Percentiles rank a stretch among this genome's conserved stretches.
These are phyloP conservation scores for Microbotryomycetes sp. DNA, from an alignment of 1,284 basidiomycete genomes.

Conservation along the genomic window DNA sequence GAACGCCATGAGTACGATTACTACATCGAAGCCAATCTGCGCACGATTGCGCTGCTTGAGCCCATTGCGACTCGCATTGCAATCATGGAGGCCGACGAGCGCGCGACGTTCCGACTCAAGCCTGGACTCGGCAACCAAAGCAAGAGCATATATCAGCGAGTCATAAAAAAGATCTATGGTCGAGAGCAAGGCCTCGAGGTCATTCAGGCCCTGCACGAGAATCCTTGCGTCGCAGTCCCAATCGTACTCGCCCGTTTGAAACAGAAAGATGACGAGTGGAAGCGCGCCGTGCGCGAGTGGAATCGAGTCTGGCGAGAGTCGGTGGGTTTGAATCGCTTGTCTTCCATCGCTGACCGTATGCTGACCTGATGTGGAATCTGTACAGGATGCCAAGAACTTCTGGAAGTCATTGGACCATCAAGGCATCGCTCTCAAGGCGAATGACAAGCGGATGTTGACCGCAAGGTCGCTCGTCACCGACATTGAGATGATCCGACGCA, in stretches of 20 bases:
- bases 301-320: constrained; percentile 89
- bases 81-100: constrained; percentile 83
- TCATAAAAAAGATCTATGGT: constrained; percentile 93
- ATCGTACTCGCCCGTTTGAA: constrained; percentile 86
- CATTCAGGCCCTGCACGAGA: constrained; percentile 85
- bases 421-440: constrained; percentile 86
- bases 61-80: constrained; percentile 80
- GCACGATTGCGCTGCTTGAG: constrained; percentile 88
- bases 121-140: constrained; percentile 82
- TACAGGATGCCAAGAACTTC: constrained; percentile 78
- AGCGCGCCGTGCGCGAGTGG: constrained; percentile 89
- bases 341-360: neutral
- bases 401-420: constrained; percentile 97
- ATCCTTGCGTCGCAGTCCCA: constrained; percentile 81
- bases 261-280: constrained; percentile 97
- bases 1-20: constrained; percentile 98
- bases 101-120: constrained; percentile 73
- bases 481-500: constrained; percentile 66
- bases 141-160: constrained; percentile 84
- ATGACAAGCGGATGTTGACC: constrained; percentile 93
- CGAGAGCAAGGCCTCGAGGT: constrained; percentile 74
- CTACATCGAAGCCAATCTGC: constrained; percentile 83
- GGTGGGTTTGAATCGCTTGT: constrained; percentile 1
- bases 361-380: constrained; percentile 73
- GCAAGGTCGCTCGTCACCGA: constrained; percentile 82